A percentile compares a stretch with the other conserved stretches of the same genome.
Conservation (phyloP, 2,329 filamentous ascomycete species). For the Sphaceloma murrayae region DNA sequence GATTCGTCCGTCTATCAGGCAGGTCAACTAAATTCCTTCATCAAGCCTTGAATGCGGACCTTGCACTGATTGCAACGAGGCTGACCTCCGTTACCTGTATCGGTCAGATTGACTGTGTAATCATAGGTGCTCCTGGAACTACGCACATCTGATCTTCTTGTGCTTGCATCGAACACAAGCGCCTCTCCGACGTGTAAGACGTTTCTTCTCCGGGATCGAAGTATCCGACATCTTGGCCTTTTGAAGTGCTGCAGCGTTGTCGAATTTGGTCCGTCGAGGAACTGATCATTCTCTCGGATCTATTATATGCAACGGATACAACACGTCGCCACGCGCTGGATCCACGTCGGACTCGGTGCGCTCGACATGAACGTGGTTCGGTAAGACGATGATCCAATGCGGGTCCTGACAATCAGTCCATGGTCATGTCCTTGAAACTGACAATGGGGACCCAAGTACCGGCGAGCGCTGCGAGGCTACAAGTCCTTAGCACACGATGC, state of each 20-base stretch:
- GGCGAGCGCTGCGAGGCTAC: too few species aligned
- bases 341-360: too few species aligned
- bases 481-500: too few species aligned
- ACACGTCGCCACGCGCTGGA: too few species aligned
- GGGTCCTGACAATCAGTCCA: too few species aligned
- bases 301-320: conserved; percentile 3
- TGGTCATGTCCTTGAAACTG: too few species aligned
- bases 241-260: not conserved
- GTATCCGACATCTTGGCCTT: not conserved
- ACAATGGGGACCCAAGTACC: too few species aligned
- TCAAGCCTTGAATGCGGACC: not conserved
- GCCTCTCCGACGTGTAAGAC: conserved; percentile 2
- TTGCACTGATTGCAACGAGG: conserved; percentile 9
- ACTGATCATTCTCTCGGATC: not conserved
- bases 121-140: too few species aligned
- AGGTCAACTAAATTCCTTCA: not conserved
- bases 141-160: conserved; percentile 11
- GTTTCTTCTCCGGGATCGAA: conserved; percentile 1
- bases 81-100: not conserved
- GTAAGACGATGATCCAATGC: too few species aligned
- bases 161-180: conserved; percentile 9
- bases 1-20: conserved; percentile 1
- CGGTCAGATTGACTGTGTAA: too few species aligned
- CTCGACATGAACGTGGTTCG: too few species aligned
- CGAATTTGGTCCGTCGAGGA: not conserved